Evolutionary conservation across 1,139 yeast species (phyloP), one percentile per base, ranked within the genome.

Genomic region (Lodderomyces theae): DNA sequence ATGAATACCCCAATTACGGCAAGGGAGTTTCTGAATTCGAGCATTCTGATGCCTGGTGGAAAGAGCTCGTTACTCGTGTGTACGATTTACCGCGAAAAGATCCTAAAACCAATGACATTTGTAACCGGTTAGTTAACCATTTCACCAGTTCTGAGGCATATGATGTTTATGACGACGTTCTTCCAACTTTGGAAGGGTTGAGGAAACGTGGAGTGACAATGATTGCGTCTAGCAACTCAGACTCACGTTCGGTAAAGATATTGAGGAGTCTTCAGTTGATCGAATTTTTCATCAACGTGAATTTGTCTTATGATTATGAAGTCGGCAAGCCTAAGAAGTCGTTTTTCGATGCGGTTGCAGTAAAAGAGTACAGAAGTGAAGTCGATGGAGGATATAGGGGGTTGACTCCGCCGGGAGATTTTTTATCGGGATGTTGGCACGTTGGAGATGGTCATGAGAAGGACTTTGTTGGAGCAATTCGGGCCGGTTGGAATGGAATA

Each of bases 401-500:
- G 2, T 45, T 46, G 40, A 34, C 50, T 10, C 42, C 43, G 30
- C 46, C 49, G n/a, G 33, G 37, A 3, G 24, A 31, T 22, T 58
- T 47, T 41, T 44, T 60, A 21, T 48, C 61, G 29, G 51, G 56
- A 36, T 57, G 71, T 42, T 82, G 86, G 86, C 90, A 83, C 53
- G 63, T 82, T 32, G 90, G 90, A 0, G 89, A 83, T 54, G 78
- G 74, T 45, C 57, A 69, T 32, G 60, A 59, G 12, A 72, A 77
- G 39, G 90, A 83, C 52, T 66, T 76, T 44, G 51, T 66, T 11
- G 85, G 80, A 1, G 66, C 81, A 0, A 59, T 64, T 9, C 58
- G 60, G 22, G 70, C 83, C 1, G 89, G 88, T 0, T 77, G 86
- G 80, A 79, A 77, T 46, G 80, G 83, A 3, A 62, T 82, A 1